phyloP scores from a whole-genome alignment of 176 grass and related monocot species.

The Metroxylon sagu region DNA sequence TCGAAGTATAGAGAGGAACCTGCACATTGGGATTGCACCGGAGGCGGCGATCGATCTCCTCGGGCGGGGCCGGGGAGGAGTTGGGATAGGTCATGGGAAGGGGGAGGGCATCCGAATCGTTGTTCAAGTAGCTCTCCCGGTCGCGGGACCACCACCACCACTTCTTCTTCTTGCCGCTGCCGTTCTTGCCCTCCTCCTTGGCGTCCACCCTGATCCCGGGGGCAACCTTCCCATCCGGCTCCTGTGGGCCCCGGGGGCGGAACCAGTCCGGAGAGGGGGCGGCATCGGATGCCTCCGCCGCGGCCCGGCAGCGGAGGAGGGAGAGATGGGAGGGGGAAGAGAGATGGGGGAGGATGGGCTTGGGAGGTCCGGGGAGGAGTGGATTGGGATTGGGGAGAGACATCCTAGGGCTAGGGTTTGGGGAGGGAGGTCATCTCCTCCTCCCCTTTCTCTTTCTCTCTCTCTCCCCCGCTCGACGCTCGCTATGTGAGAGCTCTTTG shows the following conservation, averaged over 20 bases:
- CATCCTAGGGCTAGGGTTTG: conserved; percentile 15
- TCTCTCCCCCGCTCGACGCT: background rate
- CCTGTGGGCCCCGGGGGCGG: conserved; percentile 16
- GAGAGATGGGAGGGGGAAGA: background rate
- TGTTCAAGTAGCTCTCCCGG: conserved; percentile 80
- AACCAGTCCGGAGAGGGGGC: conserved; percentile 60
- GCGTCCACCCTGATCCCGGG: conserved; percentile 70
- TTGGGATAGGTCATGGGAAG: conserved; percentile 65
- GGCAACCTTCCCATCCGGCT: conserved; percentile 37
- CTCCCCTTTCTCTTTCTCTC: background rate
- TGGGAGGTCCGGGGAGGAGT: background rate
- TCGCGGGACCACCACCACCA: conserved; percentile 85
- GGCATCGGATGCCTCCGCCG: conserved; percentile 53
- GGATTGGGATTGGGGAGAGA: conserved; percentile 2
- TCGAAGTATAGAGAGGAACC: conserved; percentile 17
- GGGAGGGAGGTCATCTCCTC: conserved; percentile 37
- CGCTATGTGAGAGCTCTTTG: too few species aligned
- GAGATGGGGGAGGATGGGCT: background rate
- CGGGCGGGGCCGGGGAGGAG: conserved; percentile 48
- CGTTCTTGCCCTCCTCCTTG: conserved; percentile 41
- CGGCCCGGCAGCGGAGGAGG: conserved; percentile 21
- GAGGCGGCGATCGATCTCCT: conserved; percentile 84
- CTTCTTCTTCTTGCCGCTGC: conserved; percentile 28
- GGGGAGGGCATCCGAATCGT: conserved; percentile 71
- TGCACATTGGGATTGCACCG: conserved; percentile 55